Evolutionary conservation across 495 filamentous ascomycete species (phyloP), one percentile per base, ranked within the genome.

Genomic region (Xylaria scruposa): DNA sequence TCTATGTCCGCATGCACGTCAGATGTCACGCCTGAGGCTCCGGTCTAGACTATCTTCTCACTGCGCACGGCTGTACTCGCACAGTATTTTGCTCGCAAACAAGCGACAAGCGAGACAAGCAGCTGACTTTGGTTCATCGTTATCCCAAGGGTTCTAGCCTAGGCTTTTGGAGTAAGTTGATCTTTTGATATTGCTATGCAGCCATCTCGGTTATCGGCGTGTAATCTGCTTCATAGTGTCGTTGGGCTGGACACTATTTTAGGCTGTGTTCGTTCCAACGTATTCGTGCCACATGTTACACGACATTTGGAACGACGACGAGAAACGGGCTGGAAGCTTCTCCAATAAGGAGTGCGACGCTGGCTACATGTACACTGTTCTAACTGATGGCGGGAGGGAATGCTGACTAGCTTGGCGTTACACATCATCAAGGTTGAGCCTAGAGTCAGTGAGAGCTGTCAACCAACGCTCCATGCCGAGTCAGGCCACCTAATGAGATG

Each of bases 111-210:
- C n/a, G n/a, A n/a, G n/a, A n/a, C n/a, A n/a, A 24, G 31, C 63
- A 67, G 47, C 46, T 21, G 31, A 42, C 13, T 56, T 19, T 44
- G 3, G 13, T 29, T 6, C 36, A 31, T 56, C 15, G 47, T 21
- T 1, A n/a, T 17, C 17, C n/a, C 19, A 51, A 44, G 31, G 47
- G 63, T 8, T 53, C 63, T 67, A 19, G 63, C 44, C 49, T 67
- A 40, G 65, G 38, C 42, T 70, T 42, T 64, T 64, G 68, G 68
- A 70, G 68, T 54, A 63, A 54, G 68, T 44, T 17, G 42, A 51
- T 62, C 47, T 70, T 64, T 46, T 54, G 68, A 70, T 53, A 56
- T 63, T 70, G 59, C 60, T 21, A 51, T 56, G 33, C 68, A 62
- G 29, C 68, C 53, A n/a, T 56, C 47, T 53, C 68, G 21, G 59